Evolutionary conservation across 2,329 filamentous ascomycete genomes (phyloP).

Genomic region (Parastagonospora nodorum): DNA sequence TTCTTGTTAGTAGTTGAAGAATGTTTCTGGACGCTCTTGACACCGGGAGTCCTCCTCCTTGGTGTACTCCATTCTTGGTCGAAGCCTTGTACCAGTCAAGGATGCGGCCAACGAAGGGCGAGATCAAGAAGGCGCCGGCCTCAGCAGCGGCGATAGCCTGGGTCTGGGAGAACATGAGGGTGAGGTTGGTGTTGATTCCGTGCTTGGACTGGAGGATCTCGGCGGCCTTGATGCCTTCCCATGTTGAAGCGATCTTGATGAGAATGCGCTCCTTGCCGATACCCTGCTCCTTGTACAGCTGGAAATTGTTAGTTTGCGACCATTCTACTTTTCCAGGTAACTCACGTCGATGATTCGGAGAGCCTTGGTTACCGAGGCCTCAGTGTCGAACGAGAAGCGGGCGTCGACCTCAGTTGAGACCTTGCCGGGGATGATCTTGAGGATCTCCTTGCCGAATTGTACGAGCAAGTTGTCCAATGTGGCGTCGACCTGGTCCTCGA

Average conservation of each 20-base stretch:
- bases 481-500: slow-evolving; percentile 84
- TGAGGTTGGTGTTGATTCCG: slow-evolving; percentile 97
- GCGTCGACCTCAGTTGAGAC: slow-evolving; percentile 99
- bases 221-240: slow-evolving; percentile 99
- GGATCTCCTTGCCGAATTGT: slow-evolving; percentile 97
- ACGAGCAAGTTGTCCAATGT: slow-evolving; percentile 94
- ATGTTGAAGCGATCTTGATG: slow-evolving; percentile 99
- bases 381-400: slow-evolving; percentile 90
- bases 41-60: slow-evolving; percentile 93
- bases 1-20: slow-evolving; percentile 99
- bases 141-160: slow-evolving; percentile 97
- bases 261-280: slow-evolving; percentile 92
- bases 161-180: slow-evolving; percentile 94
- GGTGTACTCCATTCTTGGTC: slow-evolving; percentile 90
- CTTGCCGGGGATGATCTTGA: slow-evolving; percentile 95
- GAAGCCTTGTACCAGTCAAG: slow-evolving; percentile 99
- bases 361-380: slow-evolving; percentile 92
- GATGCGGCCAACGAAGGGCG: slow-evolving; percentile 98
- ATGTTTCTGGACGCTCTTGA: slow-evolving; percentile 88
- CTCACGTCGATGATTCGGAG: slow-evolving; percentile 93
- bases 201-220: slow-evolving; percentile 95
- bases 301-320: slow-evolving; percentile 30
- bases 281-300: slow-evolving; percentile 94
- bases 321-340: slow-evolving; percentile 10
- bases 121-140: slow-evolving; percentile 96